phyloP scores from a whole-genome alignment of 352 stramenopile genomes.

The Nothophytophthora sp. region DNA sequence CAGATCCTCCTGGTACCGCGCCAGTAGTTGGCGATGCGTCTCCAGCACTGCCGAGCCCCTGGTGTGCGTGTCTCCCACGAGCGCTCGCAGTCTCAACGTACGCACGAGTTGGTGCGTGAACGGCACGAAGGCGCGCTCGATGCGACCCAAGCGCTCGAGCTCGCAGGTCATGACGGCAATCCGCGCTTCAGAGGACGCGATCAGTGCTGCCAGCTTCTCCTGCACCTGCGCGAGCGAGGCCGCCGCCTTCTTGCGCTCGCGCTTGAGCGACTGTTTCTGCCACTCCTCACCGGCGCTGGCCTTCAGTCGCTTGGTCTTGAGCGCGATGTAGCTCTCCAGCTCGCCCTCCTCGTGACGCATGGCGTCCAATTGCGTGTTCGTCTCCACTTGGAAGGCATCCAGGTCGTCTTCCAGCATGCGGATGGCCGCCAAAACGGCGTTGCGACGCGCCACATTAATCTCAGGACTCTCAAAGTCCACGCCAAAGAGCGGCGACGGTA shows the following conservation, averaged over 20 bases:
- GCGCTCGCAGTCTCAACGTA: slow-evolving; percentile 34
- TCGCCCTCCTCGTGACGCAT: slow-evolving; percentile 65
- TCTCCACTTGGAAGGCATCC: slow-evolving; percentile 59
- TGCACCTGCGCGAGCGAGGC: slow-evolving; percentile 62
- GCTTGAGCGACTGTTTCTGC: slow-evolving; percentile 82
- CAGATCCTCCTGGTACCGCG: slow-evolving; percentile 62
- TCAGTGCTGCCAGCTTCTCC: slow-evolving; percentile 42
- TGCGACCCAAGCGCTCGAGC: slow-evolving; percentile 52
- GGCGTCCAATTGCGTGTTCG: slow-evolving; percentile 61
- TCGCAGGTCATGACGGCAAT: slow-evolving; percentile 72
- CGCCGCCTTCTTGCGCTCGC: slow-evolving; percentile 79
- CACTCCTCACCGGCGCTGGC: slow-evolving; percentile 71
- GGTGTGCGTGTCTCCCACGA: slow-evolving; percentile 42
- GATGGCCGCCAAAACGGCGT: slow-evolving; percentile 53
- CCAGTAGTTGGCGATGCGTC: slow-evolving; percentile 44
- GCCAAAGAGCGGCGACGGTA: slow-evolving; percentile 44
- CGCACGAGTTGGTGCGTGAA: slow-evolving; percentile 78
- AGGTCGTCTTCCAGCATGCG: slow-evolving; percentile 53
- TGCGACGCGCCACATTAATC: slow-evolving; percentile 62
- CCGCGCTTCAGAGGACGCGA: slow-evolving; percentile 43
- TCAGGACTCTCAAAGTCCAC: slow-evolving; percentile 68
- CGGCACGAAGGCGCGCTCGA: slow-evolving; percentile 76
- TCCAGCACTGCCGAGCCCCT: slow-evolving; percentile 43
- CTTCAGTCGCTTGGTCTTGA: slow-evolving; percentile 81
- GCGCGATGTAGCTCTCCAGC: slow-evolving; percentile 69